These are phyloP conservation scores for Oryza brachyantha DNA, from an alignment of 176 grass and related monocot genomes.

Conservation along the genomic window DNA sequence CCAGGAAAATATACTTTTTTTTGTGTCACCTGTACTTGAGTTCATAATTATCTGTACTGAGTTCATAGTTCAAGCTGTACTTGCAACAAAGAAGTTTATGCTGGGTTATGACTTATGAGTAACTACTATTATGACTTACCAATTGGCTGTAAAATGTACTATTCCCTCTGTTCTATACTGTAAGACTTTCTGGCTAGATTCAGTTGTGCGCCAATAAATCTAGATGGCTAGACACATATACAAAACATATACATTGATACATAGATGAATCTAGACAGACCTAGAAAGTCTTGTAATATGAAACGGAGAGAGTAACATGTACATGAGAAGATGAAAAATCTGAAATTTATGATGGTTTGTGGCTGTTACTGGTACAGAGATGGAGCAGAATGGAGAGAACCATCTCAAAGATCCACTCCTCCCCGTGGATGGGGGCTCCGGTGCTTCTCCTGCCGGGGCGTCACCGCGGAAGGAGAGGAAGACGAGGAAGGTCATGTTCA, in stretches of 20 bases:
- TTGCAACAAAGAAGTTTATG: background rate
- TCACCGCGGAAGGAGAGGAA: constrained; percentile 47
- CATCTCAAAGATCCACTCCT: constrained; percentile 71
- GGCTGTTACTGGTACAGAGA: constrained; percentile 18
- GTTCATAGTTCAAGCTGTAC: background rate
- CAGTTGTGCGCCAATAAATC: too few relatives aligned
- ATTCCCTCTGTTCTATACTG: too few relatives aligned
- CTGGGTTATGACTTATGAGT: background rate
- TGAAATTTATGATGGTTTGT: background rate
- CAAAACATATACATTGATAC: too few relatives aligned
- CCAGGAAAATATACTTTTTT: background rate
- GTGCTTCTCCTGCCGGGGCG: constrained; percentile 9
- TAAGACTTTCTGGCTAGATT: too few relatives aligned
- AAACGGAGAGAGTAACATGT: too few relatives aligned
- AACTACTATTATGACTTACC: background rate
- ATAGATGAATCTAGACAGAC: too few relatives aligned
- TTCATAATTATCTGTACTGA: background rate
- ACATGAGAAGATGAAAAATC: background rate
- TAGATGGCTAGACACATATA: too few relatives aligned
- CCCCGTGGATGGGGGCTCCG: background rate
- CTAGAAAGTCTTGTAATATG: too few relatives aligned
- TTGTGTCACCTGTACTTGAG: background rate
- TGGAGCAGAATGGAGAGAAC: constrained; percentile 43
- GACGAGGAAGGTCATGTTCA: constrained; percentile 57
- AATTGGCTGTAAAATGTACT: background rate